Conservation (phyloP, 371 early-diverging fungal species). For the Mortierella sp. region DNA sequence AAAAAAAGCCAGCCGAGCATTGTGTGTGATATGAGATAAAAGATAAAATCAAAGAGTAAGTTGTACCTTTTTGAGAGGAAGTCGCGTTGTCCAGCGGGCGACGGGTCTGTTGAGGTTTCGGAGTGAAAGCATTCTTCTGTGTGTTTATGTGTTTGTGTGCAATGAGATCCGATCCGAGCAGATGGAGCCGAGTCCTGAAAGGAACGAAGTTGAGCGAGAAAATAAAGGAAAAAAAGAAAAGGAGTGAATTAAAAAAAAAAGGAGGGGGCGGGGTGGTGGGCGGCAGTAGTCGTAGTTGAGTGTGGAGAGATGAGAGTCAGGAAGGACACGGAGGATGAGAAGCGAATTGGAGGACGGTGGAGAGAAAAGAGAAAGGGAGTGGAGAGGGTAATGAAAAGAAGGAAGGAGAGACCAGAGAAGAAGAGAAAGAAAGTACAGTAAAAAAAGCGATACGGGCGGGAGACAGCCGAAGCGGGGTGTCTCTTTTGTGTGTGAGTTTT, state of each 20-base stretch:
- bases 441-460: not conserved
- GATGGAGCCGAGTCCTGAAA: constrained; percentile 15
- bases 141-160: not conserved
- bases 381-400: not conserved
- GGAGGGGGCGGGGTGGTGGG: not conserved
- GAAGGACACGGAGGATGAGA: not conserved
- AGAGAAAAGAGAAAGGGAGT: not conserved
- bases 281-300: no score
- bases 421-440: not conserved
- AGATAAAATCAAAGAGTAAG: not conserved
- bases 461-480: constrained; percentile 10
- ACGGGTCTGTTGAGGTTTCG: constrained; percentile 33
- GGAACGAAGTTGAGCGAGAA: not conserved
- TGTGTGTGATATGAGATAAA: not conserved
- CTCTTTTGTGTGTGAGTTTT: not conserved
- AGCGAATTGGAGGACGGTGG: not conserved
- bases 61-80: constrained; percentile 40
- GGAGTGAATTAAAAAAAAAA: not conserved
- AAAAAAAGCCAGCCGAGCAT: not conserved
- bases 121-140: constrained; percentile 38
- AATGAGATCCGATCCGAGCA: not conserved
- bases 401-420: not conserved
- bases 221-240: not conserved
- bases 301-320: not conserved
- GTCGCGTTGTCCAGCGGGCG: constrained; percentile 37